Evolutionary conservation across 257 asterid species (phyloP).

Genomic region (Solanum neorickii): DNA sequence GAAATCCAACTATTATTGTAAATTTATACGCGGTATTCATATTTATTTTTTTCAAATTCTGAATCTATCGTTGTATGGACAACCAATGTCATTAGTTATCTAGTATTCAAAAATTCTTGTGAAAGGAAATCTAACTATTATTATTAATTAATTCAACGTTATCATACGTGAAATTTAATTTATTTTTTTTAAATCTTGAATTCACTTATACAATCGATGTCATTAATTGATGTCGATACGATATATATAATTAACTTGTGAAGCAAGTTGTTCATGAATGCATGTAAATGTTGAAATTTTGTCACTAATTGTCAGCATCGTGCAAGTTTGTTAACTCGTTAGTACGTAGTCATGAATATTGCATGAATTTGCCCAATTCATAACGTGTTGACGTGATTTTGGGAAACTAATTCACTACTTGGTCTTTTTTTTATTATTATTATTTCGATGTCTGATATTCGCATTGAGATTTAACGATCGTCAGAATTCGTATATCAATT

Average conservation of each 20-base stretch:
- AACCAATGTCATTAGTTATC: no score
- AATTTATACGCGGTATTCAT: neutral
- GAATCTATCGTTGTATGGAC: no score
- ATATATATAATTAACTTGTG: neutral
- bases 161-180: neutral
- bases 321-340: neutral
- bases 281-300: neutral
- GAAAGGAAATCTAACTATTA: neutral
- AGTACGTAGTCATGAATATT: constrained; percentile 9
- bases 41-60: neutral
- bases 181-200: accelerated
- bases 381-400: neutral
- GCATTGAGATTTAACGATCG: neutral
- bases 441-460: neutral
- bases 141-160: neutral
- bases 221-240: neutral
- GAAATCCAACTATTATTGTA: neutral
- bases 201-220: no score
- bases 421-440: neutral
- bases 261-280: neutral
- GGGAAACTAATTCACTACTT: neutral
- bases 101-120: neutral
- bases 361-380: constrained; percentile 16
- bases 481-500: no score
- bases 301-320: constrained; percentile 1